Evolutionary conservation across 2,329 filamentous ascomycete genomes (phyloP).

Genomic region (Claviceps purpurea): DNA sequence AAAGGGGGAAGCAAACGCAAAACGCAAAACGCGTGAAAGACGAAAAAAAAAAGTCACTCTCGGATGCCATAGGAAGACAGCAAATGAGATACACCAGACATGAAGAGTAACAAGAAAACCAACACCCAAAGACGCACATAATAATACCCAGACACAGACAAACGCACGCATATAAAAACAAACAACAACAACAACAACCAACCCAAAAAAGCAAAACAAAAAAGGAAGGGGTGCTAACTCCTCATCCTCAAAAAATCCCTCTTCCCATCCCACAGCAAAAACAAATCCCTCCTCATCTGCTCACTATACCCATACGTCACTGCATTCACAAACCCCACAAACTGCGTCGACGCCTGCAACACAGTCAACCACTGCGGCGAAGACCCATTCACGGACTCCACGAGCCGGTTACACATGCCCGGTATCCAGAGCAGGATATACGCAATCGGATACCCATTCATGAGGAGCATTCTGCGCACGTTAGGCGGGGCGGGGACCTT

Average conservation of each 20-base stretch:
- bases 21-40: not conserved
- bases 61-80: no score
- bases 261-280: not conserved
- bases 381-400: conserved; percentile 12
- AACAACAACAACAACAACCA: no score
- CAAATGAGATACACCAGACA: no score
- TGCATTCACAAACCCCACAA: conserved; percentile 23
- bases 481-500: conserved; percentile 7
- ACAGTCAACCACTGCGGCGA: conserved; percentile 13
- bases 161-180: no score
- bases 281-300: conserved; percentile 8
- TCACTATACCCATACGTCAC: conserved; percentile 26
- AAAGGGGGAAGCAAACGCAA: no score
- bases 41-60: not conserved
- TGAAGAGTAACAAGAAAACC: no score
- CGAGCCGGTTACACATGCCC: conserved; percentile 21
- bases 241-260: not conserved
- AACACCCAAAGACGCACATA: no score
- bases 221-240: not conserved
- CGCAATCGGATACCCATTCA: conserved; percentile 24
- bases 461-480: conserved; percentile 19
- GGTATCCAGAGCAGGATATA: conserved; percentile 26
- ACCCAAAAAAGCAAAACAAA: not conserved
- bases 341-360: conserved; percentile 23
- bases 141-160: no score